Base-by-base conservation (phyloP, 108 stramenopile genomes). In the Craspedostauros australis region DNA sequence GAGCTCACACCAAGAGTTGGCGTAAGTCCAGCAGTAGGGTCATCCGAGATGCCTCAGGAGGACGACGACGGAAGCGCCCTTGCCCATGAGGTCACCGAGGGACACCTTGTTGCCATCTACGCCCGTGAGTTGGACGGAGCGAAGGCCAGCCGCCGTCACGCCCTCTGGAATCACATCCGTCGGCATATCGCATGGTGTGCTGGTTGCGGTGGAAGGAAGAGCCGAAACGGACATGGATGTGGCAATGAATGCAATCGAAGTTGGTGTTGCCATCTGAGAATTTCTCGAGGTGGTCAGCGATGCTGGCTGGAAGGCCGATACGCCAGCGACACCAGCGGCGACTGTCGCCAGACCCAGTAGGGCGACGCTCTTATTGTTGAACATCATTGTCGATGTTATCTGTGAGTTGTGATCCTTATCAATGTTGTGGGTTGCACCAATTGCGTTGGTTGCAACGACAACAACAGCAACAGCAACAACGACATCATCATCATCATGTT, bases 1-100 rank as follows among this genome's bases (percentile, higher is more conserved):
- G 64, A 86, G 60, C 40, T 65, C 51, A 56, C 68, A 76, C 84
- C 82, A 86, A 36, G 66, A 64, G 20, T 79, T 84, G 66, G 86
- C 84, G 62, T 88, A 92, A 44, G 61, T 82, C 91, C 91, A 92
- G 77, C 91, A 92, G 60, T 88, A 92, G 22, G 86, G 85, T 88
- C 91, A 92, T 39, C 84, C 91, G 54, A 88, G 59, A 55, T 92
- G 91, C 14, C 91, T 64, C 6, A 91, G 63, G 46, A 76, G 87
- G 27, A 91, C 61, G 2, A 91, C 89, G 20, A 89, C 60, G 8
- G 75, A 77, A 1, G 70, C 80, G 5, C 60, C 64, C 5, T 25
- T 33, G 20, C 64, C 69, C 51, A 84, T 76, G 8, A 56, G 52
- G 22, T 84, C 82, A 15, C 57, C 80, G 21, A 89, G 50, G 4